Conservation (phyloP, 2,329 filamentous ascomycete species). For the Whalleya microplaca region DNA sequence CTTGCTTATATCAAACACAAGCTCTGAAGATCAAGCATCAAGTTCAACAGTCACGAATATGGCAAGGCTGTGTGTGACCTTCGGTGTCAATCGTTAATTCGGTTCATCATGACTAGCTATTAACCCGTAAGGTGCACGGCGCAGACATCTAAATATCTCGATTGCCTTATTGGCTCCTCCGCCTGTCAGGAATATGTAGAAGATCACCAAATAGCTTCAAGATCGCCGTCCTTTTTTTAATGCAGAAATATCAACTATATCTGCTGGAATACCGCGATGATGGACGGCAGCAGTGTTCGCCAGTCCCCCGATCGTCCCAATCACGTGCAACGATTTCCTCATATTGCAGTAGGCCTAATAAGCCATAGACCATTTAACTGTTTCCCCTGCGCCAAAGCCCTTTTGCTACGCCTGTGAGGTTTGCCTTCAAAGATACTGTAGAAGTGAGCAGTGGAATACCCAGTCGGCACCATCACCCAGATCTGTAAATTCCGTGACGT, state of each 20-base stretch:
- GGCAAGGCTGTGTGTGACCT: background rate
- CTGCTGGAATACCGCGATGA: slow-evolving; percentile 5
- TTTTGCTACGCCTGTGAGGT: slow-evolving; percentile 11
- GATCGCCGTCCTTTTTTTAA: slow-evolving; percentile 6
- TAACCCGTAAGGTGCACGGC: slow-evolving; percentile 4
- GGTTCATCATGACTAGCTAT: slow-evolving; percentile 15
- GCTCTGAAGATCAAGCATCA: background rate
- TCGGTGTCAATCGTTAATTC: slow-evolving; percentile 10
- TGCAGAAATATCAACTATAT: slow-evolving; percentile 6
- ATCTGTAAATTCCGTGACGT: slow-evolving; percentile 18
- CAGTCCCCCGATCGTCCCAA: slow-evolving; percentile 1
- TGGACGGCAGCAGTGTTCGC: background rate
- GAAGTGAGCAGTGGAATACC: slow-evolving; percentile 12
- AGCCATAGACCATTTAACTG: slow-evolving; percentile 8
- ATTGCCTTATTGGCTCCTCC: slow-evolving; percentile 7
- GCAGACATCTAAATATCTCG: background rate
- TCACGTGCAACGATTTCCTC: slow-evolving; percentile 8
- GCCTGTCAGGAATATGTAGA: slow-evolving; percentile 12
- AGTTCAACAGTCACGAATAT: background rate
- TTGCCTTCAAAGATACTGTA: slow-evolving; percentile 7
- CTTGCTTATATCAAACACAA: background rate
- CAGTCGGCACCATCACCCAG: slow-evolving; percentile 7
- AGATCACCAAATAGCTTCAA: slow-evolving; percentile 9
- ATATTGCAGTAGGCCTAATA: slow-evolving; percentile 11
- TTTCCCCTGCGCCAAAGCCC: background rate